Evolutionary conservation across 2,329 filamentous ascomycete genomes (phyloP), one percentile per base, ranked within the genome.

Genomic region (Paecilomyces sp.): DNA sequence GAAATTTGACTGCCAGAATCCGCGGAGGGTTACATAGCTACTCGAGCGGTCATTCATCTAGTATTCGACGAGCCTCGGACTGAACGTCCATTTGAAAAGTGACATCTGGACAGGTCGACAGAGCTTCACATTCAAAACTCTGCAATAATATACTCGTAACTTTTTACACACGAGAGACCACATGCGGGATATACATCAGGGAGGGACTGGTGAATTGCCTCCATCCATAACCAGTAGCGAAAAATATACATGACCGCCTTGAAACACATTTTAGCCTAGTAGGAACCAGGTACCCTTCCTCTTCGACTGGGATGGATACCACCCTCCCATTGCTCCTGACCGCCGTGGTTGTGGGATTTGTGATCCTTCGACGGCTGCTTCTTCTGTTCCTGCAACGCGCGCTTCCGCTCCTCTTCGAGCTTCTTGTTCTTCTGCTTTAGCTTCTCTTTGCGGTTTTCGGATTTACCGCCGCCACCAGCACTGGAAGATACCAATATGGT

Each of bases 401-500:
- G 77, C 60, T 82, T 79, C 59, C 86, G 80, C 76, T 89, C 81
- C 64, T 87, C 91, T 66, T 90, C 85, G 56, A 97, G 82, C 77
- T 92, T 93, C 68, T 84, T 80, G 78, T 97, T 97, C 84, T 96
- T 97, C 60, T 83, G 83, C 68, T 85, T 82, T 74, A 97, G 91
- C 79, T 92, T 94, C 60, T 87, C 83, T 70, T 84, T 85, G 64
- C 93, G 83, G 59, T 82, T 77, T 64, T 86, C 82, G 54, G 85
- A 90, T 74, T 92, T 95, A 62, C 93, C 93, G 50, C 92, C 92
- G 57, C 83, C 83, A 41, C 92, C 92, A 61, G 90, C 92, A 66
- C 88, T 91, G 64, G 64, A 58, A 30, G 22, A 15, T 28, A 18
- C 2, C 34, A 30, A 28, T 28, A 47, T 7, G 57, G 18, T 59